A percentile compares a stretch with the other conserved stretches of the same genome.
Conservation (phyloP, 1,284 basidiomycete genomes). For the Tilletiaria anomala region DNA sequence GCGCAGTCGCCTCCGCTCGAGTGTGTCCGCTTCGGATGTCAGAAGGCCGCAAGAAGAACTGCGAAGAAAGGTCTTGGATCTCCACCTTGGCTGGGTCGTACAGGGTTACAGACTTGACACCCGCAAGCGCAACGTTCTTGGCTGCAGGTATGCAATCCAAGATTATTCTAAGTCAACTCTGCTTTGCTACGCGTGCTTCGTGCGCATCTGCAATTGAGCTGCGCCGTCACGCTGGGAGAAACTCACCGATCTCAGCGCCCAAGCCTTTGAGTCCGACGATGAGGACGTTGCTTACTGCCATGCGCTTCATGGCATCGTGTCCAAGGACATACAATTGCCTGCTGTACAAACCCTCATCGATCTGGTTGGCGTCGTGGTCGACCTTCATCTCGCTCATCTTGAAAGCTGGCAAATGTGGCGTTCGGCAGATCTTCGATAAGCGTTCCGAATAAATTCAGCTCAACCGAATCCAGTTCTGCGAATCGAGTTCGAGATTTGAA, state of each 20-base stretch:
- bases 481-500: too few relatives aligned
- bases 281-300: constrained; percentile 91
- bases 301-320: constrained; percentile 79
- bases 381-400: not conserved
- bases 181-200: too few relatives aligned
- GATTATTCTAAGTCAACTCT: not conserved
- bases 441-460: too few relatives aligned
- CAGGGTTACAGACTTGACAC: constrained; percentile 93
- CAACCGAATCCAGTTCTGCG: too few relatives aligned
- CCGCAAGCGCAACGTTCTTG: constrained; percentile 88
- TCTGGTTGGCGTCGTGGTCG: not conserved
- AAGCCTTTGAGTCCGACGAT: constrained; percentile 85
- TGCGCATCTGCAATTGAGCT: too few relatives aligned
- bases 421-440: too few relatives aligned
- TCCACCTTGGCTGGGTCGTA: constrained; percentile 82
- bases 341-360: constrained; percentile 14
- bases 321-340: constrained; percentile 39
- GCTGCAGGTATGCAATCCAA: constrained; percentile 46
- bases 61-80: constrained; percentile 73
- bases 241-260: constrained; percentile 66
- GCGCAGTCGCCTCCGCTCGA: constrained; percentile 68
- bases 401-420: too few relatives aligned
- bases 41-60: constrained; percentile 85
- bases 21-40: constrained; percentile 58
- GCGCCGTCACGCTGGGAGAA: not conserved